phyloP scores from a whole-genome alignment of 495 filamentous ascomycete genomes.

The Gamarada debralockiae region DNA sequence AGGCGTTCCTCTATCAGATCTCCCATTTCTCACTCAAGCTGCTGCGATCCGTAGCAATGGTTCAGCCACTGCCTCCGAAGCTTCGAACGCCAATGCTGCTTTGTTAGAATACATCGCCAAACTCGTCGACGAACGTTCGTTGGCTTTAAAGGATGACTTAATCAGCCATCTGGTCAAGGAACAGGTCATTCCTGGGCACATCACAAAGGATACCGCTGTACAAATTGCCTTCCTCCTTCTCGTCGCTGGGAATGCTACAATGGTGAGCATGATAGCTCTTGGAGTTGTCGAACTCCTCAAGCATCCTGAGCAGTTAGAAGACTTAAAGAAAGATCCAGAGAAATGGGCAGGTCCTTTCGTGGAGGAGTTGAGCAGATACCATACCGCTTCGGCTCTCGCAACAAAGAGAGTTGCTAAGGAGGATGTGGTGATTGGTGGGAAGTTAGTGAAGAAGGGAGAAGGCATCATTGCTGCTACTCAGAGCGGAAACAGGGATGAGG shows the following conservation, averaged over 20 bases:
- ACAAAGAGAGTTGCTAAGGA: constrained; percentile 39
- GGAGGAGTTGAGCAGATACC: constrained; percentile 42
- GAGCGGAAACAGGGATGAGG: constrained; percentile 44
- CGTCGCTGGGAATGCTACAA: constrained; percentile 44
- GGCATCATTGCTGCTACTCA: constrained; percentile 43
- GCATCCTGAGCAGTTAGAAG: constrained; percentile 32
- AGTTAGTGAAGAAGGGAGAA: constrained; percentile 36
- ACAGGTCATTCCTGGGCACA: constrained; percentile 33
- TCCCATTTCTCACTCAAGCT: constrained; percentile 36
- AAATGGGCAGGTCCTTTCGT: constrained; percentile 31
- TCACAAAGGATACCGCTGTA: constrained; percentile 34
- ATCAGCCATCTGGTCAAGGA: constrained; percentile 37
- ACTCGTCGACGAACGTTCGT: constrained; percentile 33
- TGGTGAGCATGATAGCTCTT: constrained; percentile 45
- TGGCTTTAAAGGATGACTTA: constrained; percentile 36
- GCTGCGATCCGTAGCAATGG: constrained; percentile 40
- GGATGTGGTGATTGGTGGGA: constrained; percentile 38
- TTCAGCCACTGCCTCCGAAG: constrained; percentile 37
- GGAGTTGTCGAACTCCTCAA: constrained; percentile 37
- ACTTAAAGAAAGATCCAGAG: constrained; percentile 33
- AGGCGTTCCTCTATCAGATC: constrained; percentile 42
- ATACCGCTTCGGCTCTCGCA: constrained; percentile 39
- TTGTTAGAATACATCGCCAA: constrained; percentile 35
- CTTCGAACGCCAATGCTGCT: constrained; percentile 34
- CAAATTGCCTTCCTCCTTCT: constrained; percentile 43